A percentile compares a stretch with the other conserved stretches of the same genome.
Conservation (phyloP, 2,329 filamentous ascomycete species). For the Penicillium crustosum region DNA sequence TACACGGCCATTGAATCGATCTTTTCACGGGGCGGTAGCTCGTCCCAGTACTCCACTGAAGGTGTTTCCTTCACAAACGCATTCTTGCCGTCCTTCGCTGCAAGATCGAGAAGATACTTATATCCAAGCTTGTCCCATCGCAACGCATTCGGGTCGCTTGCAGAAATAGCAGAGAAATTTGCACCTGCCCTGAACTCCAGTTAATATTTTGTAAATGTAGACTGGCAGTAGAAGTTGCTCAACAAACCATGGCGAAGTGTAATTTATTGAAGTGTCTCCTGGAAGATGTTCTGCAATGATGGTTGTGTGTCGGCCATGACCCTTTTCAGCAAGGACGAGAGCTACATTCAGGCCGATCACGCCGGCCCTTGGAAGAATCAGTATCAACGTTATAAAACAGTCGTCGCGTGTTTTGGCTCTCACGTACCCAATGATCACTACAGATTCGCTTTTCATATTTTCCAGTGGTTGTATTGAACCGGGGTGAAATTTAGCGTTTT, state of each 20-base stretch:
- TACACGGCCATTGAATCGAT: slow-evolving; percentile 45
- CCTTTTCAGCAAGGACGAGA: slow-evolving; percentile 3
- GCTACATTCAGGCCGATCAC: slow-evolving; percentile 8
- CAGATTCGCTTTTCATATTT: slow-evolving; percentile 5
- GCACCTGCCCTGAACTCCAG: slow-evolving; percentile 40
- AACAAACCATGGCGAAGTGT: slow-evolving; percentile 45
- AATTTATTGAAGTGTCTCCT: slow-evolving; percentile 41
- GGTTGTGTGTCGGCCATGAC: slow-evolving; percentile 22
- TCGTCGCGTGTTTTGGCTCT: neutral
- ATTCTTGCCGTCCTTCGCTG: slow-evolving; percentile 33
- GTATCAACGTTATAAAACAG: neutral
- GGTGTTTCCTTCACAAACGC: slow-evolving; percentile 35
- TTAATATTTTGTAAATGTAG: neutral
- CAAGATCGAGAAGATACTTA: slow-evolving; percentile 39
- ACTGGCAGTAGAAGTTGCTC: slow-evolving; percentile 1
- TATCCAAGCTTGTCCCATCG: slow-evolving; percentile 47
- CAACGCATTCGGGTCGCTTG: slow-evolving; percentile 43
- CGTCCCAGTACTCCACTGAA: slow-evolving; percentile 47
- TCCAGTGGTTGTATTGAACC: neutral
- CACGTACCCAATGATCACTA: slow-evolving; percentile 5
- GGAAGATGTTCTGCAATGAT: slow-evolving; percentile 46
- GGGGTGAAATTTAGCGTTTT: neutral
- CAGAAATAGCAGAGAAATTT: slow-evolving; percentile 49
- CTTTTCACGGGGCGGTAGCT: slow-evolving; percentile 41
- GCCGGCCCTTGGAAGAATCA: neutral